Evolutionary conservation across 2,329 filamentous ascomycete species (phyloP), one percentile per base, ranked within the genome.

Genomic region (Arthrobotrys entomopaga): DNA sequence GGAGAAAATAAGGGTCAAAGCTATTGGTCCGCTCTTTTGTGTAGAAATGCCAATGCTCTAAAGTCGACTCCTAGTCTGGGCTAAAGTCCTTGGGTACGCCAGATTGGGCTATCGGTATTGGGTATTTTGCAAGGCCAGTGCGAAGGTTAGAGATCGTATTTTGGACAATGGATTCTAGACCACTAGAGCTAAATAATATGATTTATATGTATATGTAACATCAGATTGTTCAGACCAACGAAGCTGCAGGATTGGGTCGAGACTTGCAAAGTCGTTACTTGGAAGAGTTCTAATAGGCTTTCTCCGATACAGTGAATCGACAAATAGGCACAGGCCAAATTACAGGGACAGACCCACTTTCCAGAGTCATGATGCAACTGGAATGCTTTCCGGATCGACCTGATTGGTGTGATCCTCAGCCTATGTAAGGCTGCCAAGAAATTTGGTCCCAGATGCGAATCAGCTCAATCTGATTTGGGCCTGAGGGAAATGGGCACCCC

Each of bases 381-480:
- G 38, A 46, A 53, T 24, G 48, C 22, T 24, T 61, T 16, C 22
- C 56, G 65, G 54, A 61, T 67, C 49, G 56, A 48, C 60, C 13
- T 61, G 29, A 59, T 56, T 67, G 65, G 65, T 54, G 58, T 56
- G 46, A 48, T 38, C 26, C n/a, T 22, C 43, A 60, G 65, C 38
- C 54, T 60, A 54, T 19, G 56, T 67, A 67, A 49, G 64, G 54
- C 65, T 67, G 65, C 65, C 65, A 60, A 67, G 56, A 22, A 16
- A 48, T 13, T 48, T 53, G 38, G 40, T 49, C 19, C 19, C n/a
- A 38, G 34, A 15, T 13, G n/a, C 46, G 15, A 22, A 43, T 48
- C 29, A 26, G 15, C 48, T 50, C 56, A 59, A 24, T 40, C 24
- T 29, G 65, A 50, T 42, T 69, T 20, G 8, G 22, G 11, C 22